These are phyloP conservation scores for Suhomyces atakaporum DNA, from an alignment of 1,139 yeast species.

Conservation along the genomic window DNA sequence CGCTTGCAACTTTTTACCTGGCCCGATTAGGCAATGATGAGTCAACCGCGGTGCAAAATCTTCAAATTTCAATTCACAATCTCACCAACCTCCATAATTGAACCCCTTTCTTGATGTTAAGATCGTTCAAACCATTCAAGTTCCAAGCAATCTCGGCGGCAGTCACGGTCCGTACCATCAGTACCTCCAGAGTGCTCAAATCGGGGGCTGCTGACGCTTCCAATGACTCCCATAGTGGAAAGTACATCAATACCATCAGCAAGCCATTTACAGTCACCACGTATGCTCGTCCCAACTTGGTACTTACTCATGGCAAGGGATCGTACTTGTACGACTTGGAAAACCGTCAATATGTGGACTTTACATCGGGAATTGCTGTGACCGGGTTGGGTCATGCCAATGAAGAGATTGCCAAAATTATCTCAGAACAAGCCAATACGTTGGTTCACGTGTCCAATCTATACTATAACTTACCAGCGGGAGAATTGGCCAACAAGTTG, in stretches of 20 bases:
- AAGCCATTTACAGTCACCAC: conserved; percentile 75
- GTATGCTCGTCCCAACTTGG: conserved; percentile 75
- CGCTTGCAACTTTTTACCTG: not conserved
- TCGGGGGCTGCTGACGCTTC: conserved; percentile 21
- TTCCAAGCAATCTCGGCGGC: not conserved
- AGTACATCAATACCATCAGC: conserved; percentile 35
- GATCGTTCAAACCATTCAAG: conserved; percentile 10
- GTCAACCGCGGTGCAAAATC: conserved; percentile 44
- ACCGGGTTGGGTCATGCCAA: conserved; percentile 91
- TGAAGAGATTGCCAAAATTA: conserved; percentile 66
- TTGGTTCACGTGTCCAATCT: conserved; percentile 84
- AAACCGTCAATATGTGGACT: conserved; percentile 78
- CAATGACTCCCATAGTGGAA: conserved; percentile 27
- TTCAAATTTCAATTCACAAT: conserved; percentile 2
- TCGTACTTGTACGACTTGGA: conserved; percentile 76
- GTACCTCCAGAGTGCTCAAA: conserved; percentile 8
- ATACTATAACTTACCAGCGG: conserved; percentile 82
- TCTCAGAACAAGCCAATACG: conserved; percentile 69
- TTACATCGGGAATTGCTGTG: conserved; percentile 95
- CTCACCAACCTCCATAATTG: not conserved
- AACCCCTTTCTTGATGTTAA: conserved; percentile 11
- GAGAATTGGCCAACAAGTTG: conserved; percentile 71
- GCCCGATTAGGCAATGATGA: conserved; percentile 34
- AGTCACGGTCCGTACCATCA: not conserved
- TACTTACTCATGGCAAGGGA: conserved; percentile 72